Conservation (phyloP, 805 yeast species). For the Zygoascus bituminiphila region DNA sequence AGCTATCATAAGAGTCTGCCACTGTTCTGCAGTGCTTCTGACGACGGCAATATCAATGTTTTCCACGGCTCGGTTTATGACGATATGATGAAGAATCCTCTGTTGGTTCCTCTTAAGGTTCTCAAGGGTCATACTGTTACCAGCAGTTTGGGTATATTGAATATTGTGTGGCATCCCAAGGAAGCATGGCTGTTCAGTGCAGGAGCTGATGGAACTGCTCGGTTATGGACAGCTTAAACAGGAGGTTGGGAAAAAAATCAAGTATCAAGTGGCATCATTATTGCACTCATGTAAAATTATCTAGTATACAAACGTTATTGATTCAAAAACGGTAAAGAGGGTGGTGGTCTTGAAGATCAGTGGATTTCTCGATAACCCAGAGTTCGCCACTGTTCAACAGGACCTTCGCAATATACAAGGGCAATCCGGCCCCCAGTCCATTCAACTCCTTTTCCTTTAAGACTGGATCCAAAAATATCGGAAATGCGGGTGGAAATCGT, state of each 20-base stretch:
- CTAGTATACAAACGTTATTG: neutral
- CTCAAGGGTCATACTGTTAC: constrained; percentile 80
- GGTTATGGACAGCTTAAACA: constrained; percentile 82
- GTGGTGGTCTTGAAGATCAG: no score
- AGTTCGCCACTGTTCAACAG: constrained; percentile 57
- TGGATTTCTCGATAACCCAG: constrained; percentile 39
- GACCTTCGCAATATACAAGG: constrained; percentile 64
- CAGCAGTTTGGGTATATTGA: constrained; percentile 77
- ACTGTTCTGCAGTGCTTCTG: constrained; percentile 87
- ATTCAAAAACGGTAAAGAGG: no score
- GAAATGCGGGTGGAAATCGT: constrained; percentile 57
- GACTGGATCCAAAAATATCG: constrained; percentile 50
- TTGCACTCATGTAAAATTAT: neutral
- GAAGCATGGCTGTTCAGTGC: constrained; percentile 98
- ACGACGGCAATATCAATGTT: constrained; percentile 86
- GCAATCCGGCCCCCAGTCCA: constrained; percentile 67
- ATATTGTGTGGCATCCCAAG: constrained; percentile 89
- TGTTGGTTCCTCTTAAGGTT: constrained; percentile 92
- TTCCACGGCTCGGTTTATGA: constrained; percentile 97
- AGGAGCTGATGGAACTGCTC: constrained; percentile 94
- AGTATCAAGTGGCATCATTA: neutral
- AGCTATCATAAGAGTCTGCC: constrained; percentile 85
- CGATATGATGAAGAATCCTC: constrained; percentile 88
- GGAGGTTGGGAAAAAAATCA: neutral
- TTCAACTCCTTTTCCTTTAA: constrained; percentile 33